Percentiles rank a stretch among this genome's conserved stretches.
These are phyloP conservation scores for Scedosporium boydii DNA, from an alignment of 2,329 filamentous ascomycete genomes.

Conservation along the genomic window DNA sequence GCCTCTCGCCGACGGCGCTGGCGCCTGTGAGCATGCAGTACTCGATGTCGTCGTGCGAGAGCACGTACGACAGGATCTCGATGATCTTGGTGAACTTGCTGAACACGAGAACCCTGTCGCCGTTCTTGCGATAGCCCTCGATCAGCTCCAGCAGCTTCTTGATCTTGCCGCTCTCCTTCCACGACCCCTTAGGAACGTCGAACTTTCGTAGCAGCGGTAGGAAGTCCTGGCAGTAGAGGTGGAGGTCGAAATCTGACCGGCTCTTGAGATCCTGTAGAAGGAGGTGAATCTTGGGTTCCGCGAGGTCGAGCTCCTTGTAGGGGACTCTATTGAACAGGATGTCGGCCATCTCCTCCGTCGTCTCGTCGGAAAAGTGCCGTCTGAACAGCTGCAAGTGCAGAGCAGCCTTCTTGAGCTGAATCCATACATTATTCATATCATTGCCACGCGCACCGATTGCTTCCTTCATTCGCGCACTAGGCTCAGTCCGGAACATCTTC, in stretches of 20 bases:
- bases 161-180: slow-evolving; percentile 72
- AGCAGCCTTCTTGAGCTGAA: slow-evolving; percentile 85
- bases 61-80: slow-evolving; percentile 77
- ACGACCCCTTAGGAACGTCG: slow-evolving; percentile 43
- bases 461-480: slow-evolving; percentile 30
- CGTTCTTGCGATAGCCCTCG: slow-evolving; percentile 61
- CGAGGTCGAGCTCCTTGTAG: slow-evolving; percentile 41
- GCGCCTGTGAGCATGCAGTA: slow-evolving; percentile 82
- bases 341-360: slow-evolving; percentile 66
- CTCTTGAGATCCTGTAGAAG: slow-evolving; percentile 46
- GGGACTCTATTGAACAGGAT: slow-evolving; percentile 63
- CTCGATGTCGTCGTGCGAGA: slow-evolving; percentile 61
- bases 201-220: slow-evolving; percentile 38
- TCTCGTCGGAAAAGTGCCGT: slow-evolving; percentile 66
- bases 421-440: slow-evolving; percentile 64
- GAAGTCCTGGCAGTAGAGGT: slow-evolving; percentile 55
- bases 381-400: slow-evolving; percentile 87
- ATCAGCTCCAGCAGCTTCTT: slow-evolving; percentile 68
- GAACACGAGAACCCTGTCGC: slow-evolving; percentile 83
- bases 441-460: slow-evolving; percentile 33
- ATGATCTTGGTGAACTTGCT: slow-evolving; percentile 88
- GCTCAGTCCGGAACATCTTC: slow-evolving; percentile 54
- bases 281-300: slow-evolving; percentile 40
- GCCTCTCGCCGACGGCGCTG: slow-evolving; percentile 73
- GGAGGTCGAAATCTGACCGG: slow-evolving; percentile 56